Conservation (phyloP, 176 grass and related monocot species). For the Thalia dealbata region DNA sequence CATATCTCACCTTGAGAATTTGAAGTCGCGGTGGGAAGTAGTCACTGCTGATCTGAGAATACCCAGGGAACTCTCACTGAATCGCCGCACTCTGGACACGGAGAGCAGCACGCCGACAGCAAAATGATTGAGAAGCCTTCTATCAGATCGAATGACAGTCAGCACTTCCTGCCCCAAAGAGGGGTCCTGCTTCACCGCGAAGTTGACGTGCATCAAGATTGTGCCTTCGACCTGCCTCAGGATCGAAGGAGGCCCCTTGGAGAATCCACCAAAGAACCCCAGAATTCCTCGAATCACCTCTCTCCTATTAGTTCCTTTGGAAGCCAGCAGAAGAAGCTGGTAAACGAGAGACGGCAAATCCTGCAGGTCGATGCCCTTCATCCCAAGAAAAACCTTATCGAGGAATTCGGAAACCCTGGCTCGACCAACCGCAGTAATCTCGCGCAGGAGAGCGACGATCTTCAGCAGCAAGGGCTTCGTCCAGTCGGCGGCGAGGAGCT, state of each 20-base stretch:
- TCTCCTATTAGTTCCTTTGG: constrained; percentile 43
- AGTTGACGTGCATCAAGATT: constrained; percentile 70
- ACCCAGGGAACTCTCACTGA: constrained; percentile 39
- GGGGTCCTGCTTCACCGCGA: constrained; percentile 84
- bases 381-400: constrained; percentile 35
- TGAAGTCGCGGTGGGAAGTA: constrained; percentile 40
- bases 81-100: constrained; percentile 55
- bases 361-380: constrained; percentile 47
- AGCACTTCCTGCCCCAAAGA: constrained; percentile 64
- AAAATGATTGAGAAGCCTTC: constrained; percentile 47
- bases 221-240: constrained; percentile 65
- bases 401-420: constrained; percentile 28
- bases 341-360: constrained; percentile 62
- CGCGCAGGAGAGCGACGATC: constrained; percentile 26
- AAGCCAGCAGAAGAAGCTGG: constrained; percentile 76
- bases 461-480: constrained; percentile 28
- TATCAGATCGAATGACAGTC: constrained; percentile 45
- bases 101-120: constrained; percentile 62
- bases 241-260: constrained; percentile 42
- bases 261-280: constrained; percentile 45
- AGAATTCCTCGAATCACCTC: constrained; percentile 51
- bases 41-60: constrained; percentile 35
- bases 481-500: constrained; percentile 20
- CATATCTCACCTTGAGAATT: constrained; percentile 38
- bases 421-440: constrained; percentile 11